A percentile compares a stretch with the other conserved stretches of the same genome.
Conservation (phyloP, 73 alveolate genomes). For the Paramecium caudatum region DNA sequence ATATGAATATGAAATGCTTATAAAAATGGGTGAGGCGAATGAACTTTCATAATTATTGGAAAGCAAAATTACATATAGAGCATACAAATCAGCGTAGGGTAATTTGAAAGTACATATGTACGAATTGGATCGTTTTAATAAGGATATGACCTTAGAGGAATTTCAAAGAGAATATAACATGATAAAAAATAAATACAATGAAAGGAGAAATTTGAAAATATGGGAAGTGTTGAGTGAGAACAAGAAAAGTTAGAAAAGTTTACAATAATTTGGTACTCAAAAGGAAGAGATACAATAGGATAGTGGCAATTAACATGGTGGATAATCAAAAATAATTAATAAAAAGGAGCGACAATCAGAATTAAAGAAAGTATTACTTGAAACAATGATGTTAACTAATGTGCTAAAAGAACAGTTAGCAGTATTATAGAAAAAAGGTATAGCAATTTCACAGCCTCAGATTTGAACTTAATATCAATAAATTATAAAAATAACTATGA, state of each 20-base stretch:
- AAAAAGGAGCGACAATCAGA: slow-evolving; percentile 72
- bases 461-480: not conserved
- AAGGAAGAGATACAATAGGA: slow-evolving; percentile 29
- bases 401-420: slow-evolving; percentile 68
- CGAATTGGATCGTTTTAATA: slow-evolving; percentile 68
- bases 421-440: slow-evolving; percentile 63
- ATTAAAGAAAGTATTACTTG: slow-evolving; percentile 70
- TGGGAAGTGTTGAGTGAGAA: slow-evolving; percentile 76
- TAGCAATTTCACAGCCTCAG: slow-evolving; percentile 3
- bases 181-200: slow-evolving; percentile 74
- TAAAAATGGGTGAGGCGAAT: slow-evolving; percentile 77
- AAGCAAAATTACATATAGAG: slow-evolving; percentile 75
- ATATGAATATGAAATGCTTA: slow-evolving; percentile 76
- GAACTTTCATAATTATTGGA: slow-evolving; percentile 69
- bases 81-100: slow-evolving; percentile 73
- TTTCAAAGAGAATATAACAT: slow-evolving; percentile 76
- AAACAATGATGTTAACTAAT: slow-evolving; percentile 73
- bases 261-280: slow-evolving; percentile 61
- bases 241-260: slow-evolving; percentile 63
- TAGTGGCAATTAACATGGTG: slow-evolving; percentile 29
- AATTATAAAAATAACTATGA: not conserved
- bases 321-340: slow-evolving; percentile 62
- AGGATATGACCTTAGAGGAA: slow-evolving; percentile 74
- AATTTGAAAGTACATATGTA: slow-evolving; percentile 74
- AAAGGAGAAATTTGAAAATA: slow-evolving; percentile 59